A percentile compares a stretch with the other conserved stretches of the same genome.
phyloP scores from a whole-genome alignment of 2,329 filamentous ascomycete species.

The Plectosphaerella cucumerina region DNA sequence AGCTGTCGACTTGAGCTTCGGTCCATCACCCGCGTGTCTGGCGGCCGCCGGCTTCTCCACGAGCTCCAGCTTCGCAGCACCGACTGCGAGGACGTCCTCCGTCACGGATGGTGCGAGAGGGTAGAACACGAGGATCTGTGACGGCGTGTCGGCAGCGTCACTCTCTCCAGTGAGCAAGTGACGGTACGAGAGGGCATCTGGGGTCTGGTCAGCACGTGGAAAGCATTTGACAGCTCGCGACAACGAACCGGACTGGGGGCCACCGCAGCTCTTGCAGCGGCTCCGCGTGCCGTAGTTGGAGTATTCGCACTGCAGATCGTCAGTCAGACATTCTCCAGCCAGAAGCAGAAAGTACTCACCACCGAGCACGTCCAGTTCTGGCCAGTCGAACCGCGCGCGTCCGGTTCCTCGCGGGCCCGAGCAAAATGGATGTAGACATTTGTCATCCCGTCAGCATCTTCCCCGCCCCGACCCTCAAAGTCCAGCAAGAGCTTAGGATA shows the following conservation, averaged over 20 bases:
- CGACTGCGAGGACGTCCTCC: constrained; percentile 68
- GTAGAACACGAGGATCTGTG: constrained; percentile 73
- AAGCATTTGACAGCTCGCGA: too few relatives aligned
- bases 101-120: constrained; percentile 66
- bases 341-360: constrained; percentile 16
- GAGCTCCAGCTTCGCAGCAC: constrained; percentile 69
- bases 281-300: constrained; percentile 32
- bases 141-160: constrained; percentile 52
- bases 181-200: constrained; percentile 7
- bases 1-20: constrained; percentile 57
- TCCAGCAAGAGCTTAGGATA: constrained; percentile 34
- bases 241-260: constrained; percentile 4
- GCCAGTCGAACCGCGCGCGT: constrained; percentile 14
- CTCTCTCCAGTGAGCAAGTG: constrained; percentile 41
- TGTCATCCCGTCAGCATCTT: constrained; percentile 31
- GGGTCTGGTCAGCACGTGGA: neutral
- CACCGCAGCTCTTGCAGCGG: constrained; percentile 33
- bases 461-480: constrained; percentile 30
- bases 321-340: neutral
- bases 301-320: constrained; percentile 26
- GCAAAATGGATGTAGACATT: constrained; percentile 36
- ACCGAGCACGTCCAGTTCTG: constrained; percentile 30
- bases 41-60: constrained; percentile 47
- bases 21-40: constrained; percentile 38
- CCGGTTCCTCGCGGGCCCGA: constrained; percentile 29